These are phyloP conservation scores for Saccharomycodes ludwigii DNA, from an alignment of 805 yeast species.

Conservation along the genomic window DNA sequence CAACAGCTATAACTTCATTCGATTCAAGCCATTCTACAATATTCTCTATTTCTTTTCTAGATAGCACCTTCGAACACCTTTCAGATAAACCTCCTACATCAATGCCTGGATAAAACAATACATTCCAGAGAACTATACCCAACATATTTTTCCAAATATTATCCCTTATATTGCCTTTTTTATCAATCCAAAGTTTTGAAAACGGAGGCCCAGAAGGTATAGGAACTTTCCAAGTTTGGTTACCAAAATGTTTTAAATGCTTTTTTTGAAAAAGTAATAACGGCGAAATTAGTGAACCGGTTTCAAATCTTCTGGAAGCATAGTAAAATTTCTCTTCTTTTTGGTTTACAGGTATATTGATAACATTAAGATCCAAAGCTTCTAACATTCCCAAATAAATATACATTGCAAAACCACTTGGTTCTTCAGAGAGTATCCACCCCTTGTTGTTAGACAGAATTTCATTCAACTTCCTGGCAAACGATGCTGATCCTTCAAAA, in stretches of 20 bases:
- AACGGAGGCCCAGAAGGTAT: conserved; percentile 53
- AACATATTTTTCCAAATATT: conserved; percentile 49
- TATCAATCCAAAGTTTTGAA: conserved; percentile 60
- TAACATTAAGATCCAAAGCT: too few species aligned
- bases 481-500: conserved; percentile 33
- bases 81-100: conserved; percentile 14
- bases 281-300: conserved; percentile 47
- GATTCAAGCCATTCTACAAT: conserved; percentile 35
- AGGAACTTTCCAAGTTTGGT: conserved; percentile 15
- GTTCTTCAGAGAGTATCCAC: too few species aligned
- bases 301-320: conserved; percentile 64
- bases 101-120: conserved; percentile 48
- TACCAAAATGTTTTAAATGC: conserved; percentile 5
- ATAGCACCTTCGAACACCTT: conserved; percentile 20
- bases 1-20: too few species aligned
- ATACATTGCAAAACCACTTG: too few species aligned
- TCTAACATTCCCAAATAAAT: too few species aligned
- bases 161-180: conserved; percentile 46
- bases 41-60: conserved; percentile 26
- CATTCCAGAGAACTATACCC: conserved; percentile 30
- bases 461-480: conserved; percentile 31
- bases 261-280: conserved; percentile 37
- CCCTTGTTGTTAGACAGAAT: conserved; percentile 25
- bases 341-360: conserved; percentile 44
- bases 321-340: conserved; percentile 45